Evolutionary conservation across 2,329 filamentous ascomycete genomes (phyloP), one percentile per base, ranked within the genome.

Genomic region (Exophiala calicioides): DNA sequence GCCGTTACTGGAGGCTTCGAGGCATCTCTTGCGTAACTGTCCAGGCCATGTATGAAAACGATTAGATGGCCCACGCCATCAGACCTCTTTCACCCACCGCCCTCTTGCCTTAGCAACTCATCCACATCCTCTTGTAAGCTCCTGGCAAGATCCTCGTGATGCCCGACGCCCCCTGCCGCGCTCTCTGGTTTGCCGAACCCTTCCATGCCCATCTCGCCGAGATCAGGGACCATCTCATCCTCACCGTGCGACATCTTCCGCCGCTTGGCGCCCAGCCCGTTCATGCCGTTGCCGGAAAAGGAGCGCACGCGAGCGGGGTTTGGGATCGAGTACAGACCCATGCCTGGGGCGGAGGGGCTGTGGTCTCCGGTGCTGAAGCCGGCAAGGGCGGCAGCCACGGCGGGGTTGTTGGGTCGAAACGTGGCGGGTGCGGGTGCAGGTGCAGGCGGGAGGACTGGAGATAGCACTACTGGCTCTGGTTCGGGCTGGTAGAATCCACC

Each of bases 111-210:
- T 55, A 82, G 64, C 64, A 84, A 69, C 51, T 79, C 78, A 7
- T 77, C 77, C 36, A 84, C 75, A 62, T 83, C 80, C 5, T 75
- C 78, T 60, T 84, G 81, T 55, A 85, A 67, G 15, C 77, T 79
- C 9, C 68, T 71, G 67, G 78, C 74, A 20, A 73, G 74, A 56
- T 78, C 72, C 31, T 76, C 78, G 6, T 26, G 10, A 6, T 13
- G 44, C n/a, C 15, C 33, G 16, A 18, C 12, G 30, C 15, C 34
- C 18, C 41, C 19, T 20, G 26, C n/a, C 38, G 20, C 18, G 13
- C 12, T 12, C 33, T 26, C 27, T 24, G 19, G 20, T 20, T 32
- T 19, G 6, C 49, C 57, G 31, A 54, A 53, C 3, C 46, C 52
- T 19, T 51, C 55, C 39, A 59, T 56, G 12, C 57, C 57, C 57